Base-by-base conservation (phyloP, 2,329 filamentous ascomycete genomes). In the Phialocephala subalpina region DNA sequence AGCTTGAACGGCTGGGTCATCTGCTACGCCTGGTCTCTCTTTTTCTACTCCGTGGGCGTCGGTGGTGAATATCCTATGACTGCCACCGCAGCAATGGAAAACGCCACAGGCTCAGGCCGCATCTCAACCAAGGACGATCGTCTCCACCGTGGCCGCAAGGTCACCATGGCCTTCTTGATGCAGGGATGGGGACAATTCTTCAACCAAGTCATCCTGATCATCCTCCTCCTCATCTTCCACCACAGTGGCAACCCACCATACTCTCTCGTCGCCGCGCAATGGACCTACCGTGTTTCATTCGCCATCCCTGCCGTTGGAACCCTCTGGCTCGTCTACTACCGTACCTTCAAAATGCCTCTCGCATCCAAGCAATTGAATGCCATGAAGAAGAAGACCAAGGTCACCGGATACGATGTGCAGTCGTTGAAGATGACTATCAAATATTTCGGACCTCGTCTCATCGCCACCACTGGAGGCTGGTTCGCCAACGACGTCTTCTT, bases 401-500 rank as follows among this genome's bases (percentile, higher is more conserved):
- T 97, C 62, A 97, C 94, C 7, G 95, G 95, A 64, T 98, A 98
- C 82, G 95, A 98, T 76, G 83, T 92, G n/a, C 82, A 90, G 73
- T 97, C 95, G 33, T 85, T 98, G 62, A 87, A 86, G 72, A 83
- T 93, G 74, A 95, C 93, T 55, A 88, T 94, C 80, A 86, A 81
- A 64, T 89, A 97, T 82, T 98, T 97, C 72, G 93, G 94, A 57
- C 91, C 92, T 60, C 93, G 95, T 72, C 82, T 98, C 27, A 76
- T 97, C 22, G 95, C 95, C 58, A 97, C 95, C 22, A 90, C 94
- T 12, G 92, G 92, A 64, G 87, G 90, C 40, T 98, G 95, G 95
- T 98, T 95, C 80, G 92, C 90, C 82, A 98, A 98, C 80, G 95
- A 98, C 76, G 91, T 98, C 72, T 97, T 98, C 86, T 98, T 98